Base-by-base conservation (phyloP, 306 rosid species). In the Vigna mungo region DNA sequence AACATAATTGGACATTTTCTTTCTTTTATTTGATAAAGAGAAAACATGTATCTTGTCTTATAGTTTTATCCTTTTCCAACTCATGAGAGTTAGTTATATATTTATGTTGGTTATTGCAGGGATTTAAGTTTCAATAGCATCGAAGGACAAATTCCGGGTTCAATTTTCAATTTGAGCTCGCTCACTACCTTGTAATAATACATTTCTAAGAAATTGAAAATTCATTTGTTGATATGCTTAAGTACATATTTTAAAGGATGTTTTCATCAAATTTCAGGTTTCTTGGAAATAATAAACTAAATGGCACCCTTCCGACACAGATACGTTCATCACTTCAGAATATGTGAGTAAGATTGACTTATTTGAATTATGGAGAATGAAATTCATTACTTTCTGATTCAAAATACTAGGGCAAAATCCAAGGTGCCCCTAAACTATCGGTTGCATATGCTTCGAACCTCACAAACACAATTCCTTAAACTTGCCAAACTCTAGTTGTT, bases 101-200 rank as follows among this genome's bases (percentile, higher is more conserved):
- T 53, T 20, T 70, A 12, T 78, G 17, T 30, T 81, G 32, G 27
- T 32, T 70, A 18, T 66, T 86, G 61, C 82, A 94, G 98, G 87
- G 98, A 92, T 81, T 82, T 94, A 78, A 94, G 98, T 90, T 94
- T 94, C 93, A 94, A 94, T 81, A 89, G 86, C 69, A 71, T 94
- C 69, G 79, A 78, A 4, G 94, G 96, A 63, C 85, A 74, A 68
- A 81, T 90, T 82, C 88, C 88, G 4, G 76, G 17, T 67, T 86
- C 90, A 25, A 85, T 94, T 82, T 92, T 92, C 89, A 87, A 81
- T 75, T 58, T 90, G 92, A 91, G 81, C 55, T 81, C 56, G 1
- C 93, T 94, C 21, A 2, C 81, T 12, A 5, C 9, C 85, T 88
- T 94, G 98, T 94, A 94, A 87, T 74, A 73, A 80, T 65, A 16